A percentile compares a stretch with the other conserved stretches of the same genome.
Evolutionary conservation across 1,284 basidiomycete species (phyloP).

Genomic region (Naganishia sp.): DNA sequence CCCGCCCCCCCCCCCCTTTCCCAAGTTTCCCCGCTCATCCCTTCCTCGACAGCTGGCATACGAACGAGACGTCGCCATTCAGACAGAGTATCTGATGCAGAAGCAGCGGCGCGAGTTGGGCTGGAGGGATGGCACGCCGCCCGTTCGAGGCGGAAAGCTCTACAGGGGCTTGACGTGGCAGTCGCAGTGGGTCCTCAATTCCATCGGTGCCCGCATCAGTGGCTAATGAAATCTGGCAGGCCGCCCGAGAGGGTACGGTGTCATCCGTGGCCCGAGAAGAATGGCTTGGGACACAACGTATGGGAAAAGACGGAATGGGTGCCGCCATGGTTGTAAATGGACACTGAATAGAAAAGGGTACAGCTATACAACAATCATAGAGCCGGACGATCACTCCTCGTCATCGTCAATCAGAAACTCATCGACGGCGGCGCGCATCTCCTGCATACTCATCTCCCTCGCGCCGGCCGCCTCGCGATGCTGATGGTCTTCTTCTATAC

Average conservation of each 20-base stretch:
- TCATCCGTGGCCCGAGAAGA: conserved; percentile 54
- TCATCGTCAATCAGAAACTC: conserved; percentile 43
- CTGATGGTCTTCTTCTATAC: conserved; percentile 20
- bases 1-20: no score
- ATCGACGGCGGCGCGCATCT: conserved; percentile 43
- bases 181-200: neutral
- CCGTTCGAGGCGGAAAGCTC: conserved; percentile 32
- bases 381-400: neutral
- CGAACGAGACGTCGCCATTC: conserved; percentile 43
- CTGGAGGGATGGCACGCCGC: conserved; percentile 49
- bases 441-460: conserved; percentile 36
- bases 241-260: conserved; percentile 51
- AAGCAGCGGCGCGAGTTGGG: conserved; percentile 39
- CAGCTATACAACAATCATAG: neutral
- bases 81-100: conserved; percentile 39
- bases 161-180: conserved; percentile 33
- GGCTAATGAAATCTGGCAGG: conserved; percentile 32
- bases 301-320: conserved; percentile 53
- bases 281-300: conserved; percentile 51
- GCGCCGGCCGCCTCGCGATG: conserved; percentile 28
- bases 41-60: conserved; percentile 46
- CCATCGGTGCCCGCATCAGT: no score
- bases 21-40: neutral
- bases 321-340: conserved; percentile 39
- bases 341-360: neutral